Percentiles rank a stretch among this genome's conserved stretches.
Conservation (phyloP, 1,284 basidiomycete genomes). For the Taiwanofungus camphoratus region DNA sequence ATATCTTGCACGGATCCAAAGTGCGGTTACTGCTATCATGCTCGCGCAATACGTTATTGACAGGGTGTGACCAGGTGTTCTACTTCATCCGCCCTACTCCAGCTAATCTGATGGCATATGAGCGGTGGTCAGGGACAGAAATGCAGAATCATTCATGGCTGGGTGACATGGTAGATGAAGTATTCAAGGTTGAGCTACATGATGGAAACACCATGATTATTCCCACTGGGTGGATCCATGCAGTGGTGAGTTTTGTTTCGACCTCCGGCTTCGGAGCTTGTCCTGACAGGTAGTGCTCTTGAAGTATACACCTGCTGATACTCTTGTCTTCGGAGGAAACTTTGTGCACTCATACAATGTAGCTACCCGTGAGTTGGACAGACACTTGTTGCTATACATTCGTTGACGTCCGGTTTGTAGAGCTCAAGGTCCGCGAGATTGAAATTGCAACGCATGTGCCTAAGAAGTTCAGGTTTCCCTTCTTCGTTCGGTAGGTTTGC, state of each 20-base stretch:
- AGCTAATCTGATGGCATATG: conserved; percentile 84
- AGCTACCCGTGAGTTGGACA: conserved; percentile 53
- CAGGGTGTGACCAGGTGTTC: conserved; percentile 59
- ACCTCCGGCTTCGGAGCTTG: background rate
- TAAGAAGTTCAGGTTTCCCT: conserved; percentile 90
- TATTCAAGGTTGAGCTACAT: conserved; percentile 76
- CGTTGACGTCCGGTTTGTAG: conserved; percentile 33
- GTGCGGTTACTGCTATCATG: conserved; percentile 30
- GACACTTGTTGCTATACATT: conserved; percentile 2
- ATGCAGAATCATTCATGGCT: conserved; percentile 87
- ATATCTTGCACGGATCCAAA: conserved; percentile 80
- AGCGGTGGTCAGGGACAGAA: conserved; percentile 86
- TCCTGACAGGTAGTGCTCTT: conserved; percentile 3
- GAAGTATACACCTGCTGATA: conserved; percentile 86
- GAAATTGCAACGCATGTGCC: conserved; percentile 92
- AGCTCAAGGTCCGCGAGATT: conserved; percentile 84
- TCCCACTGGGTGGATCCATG: conserved; percentile 96
- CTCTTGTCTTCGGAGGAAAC: conserved; percentile 95
- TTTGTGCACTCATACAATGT: conserved; percentile 87
- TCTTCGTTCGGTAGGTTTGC: conserved; percentile 65
- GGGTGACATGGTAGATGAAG: conserved; percentile 85
- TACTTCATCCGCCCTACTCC: conserved; percentile 92
- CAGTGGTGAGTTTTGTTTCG: conserved; percentile 61
- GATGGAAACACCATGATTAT: conserved; percentile 97
- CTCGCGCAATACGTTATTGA: conserved; percentile 4